Evolutionary conservation across 1,139 yeast genomes (phyloP).

Genomic region (Suhomyces bolitotheri): DNA sequence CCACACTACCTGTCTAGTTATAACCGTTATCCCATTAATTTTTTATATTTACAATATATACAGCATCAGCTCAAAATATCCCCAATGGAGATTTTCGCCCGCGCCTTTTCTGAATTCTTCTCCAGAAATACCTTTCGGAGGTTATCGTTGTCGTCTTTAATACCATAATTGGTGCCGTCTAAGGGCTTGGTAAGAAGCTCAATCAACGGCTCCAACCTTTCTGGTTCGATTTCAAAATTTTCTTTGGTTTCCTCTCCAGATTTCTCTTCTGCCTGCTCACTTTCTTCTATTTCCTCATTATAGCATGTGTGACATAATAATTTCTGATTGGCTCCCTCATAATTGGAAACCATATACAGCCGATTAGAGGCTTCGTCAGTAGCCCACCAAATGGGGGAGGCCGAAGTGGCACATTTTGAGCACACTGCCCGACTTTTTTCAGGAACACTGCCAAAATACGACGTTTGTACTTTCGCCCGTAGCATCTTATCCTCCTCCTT

Average conservation of each 20-base stretch:
- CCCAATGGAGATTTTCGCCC: conserved; percentile 27
- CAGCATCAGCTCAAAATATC: conserved; percentile 23
- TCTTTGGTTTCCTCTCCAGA: conserved; percentile 3
- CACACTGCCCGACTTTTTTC: conserved; percentile 18
- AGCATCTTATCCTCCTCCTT: conserved; percentile 15
- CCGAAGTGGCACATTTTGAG: conserved; percentile 24
- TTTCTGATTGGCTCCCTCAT: conserved; percentile 9
- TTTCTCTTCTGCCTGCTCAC: conserved; percentile 3
- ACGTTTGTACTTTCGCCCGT: conserved; percentile 15
- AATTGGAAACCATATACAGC: conserved; percentile 8
- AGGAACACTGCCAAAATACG: conserved; percentile 10
- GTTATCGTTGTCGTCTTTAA: conserved; percentile 29
- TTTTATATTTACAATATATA: neutral
- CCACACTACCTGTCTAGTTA: no score
- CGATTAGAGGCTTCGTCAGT: conserved; percentile 4
- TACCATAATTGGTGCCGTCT: conserved; percentile 36
- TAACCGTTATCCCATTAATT: no score
- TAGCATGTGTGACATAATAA: conserved; percentile 38
- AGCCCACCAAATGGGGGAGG: conserved; percentile 47
- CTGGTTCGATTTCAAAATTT: conserved; percentile 1
- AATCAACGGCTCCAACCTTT: conserved; percentile 18
- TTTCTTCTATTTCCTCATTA: conserved; percentile 18
- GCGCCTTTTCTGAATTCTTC: conserved; percentile 12
- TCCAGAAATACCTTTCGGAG: conserved; percentile 19
- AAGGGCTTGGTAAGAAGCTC: conserved; percentile 33